Conservation (phyloP, 164 flowering plant species). For the Stephania yunnanensis region DNA sequence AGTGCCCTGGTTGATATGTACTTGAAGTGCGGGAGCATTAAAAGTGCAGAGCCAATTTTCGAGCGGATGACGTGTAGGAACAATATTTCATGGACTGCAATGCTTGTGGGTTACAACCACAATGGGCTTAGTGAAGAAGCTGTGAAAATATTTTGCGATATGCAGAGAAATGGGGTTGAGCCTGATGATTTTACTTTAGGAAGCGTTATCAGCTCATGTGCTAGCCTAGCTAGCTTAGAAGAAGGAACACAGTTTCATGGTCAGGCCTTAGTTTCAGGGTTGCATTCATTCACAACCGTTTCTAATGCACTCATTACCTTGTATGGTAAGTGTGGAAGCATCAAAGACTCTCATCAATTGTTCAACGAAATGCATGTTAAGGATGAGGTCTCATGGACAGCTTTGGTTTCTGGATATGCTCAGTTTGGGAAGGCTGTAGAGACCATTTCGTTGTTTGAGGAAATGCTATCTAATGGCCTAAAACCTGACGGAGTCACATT, state of each 20-base stretch:
- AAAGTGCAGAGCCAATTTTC: constrained; percentile 59
- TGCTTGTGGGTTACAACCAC: constrained; percentile 81
- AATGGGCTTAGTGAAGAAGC: constrained; percentile 79
- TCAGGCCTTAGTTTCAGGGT: constrained; percentile 52
- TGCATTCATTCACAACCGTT: constrained; percentile 51
- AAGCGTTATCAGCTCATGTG: constrained; percentile 86
- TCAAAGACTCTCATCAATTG: constrained; percentile 45
- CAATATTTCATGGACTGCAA: constrained; percentile 82
- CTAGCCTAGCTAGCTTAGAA: constrained; percentile 77
- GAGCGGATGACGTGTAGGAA: constrained; percentile 51
- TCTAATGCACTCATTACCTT: constrained; percentile 74
- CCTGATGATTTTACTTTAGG: constrained; percentile 78
- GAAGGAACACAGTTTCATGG: constrained; percentile 82
- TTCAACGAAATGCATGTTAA: constrained; percentile 57
- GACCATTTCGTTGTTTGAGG: constrained; percentile 61
- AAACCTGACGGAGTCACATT: constrained; percentile 61
- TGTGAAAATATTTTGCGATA: constrained; percentile 43
- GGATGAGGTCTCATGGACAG: constrained; percentile 92
- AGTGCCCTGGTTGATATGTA: constrained; percentile 93
- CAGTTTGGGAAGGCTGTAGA: constrained; percentile 77
- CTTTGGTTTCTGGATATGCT: constrained; percentile 71
- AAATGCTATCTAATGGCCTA: constrained; percentile 52
- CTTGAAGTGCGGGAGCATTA: constrained; percentile 53
- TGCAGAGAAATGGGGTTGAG: constrained; percentile 58
- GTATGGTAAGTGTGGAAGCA: constrained; percentile 79